phyloP scores from a whole-genome alignment of 139 green algal genomes.

The Pleodorina starrii region DNA sequence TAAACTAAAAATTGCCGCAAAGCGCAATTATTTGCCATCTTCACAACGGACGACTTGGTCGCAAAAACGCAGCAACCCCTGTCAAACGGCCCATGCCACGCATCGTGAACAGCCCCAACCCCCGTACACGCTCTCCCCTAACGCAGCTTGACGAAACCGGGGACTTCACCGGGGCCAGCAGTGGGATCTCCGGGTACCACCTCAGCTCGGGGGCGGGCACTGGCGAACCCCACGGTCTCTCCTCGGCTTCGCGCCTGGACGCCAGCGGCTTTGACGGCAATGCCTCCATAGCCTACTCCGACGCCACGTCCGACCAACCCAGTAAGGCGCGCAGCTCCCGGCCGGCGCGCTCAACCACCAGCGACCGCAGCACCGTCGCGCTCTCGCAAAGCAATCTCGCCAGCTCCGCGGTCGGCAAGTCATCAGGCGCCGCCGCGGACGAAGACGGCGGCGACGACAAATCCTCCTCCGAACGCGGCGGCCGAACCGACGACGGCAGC shows the following conservation, averaged over 20 bases:
- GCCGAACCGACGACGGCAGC: too few species aligned
- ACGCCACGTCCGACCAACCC: not conserved
- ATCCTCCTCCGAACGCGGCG: not conserved
- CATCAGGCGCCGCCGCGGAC: too few species aligned
- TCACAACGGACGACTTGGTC: too few species aligned
- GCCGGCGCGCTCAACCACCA: not conserved
- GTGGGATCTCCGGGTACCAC: not conserved
- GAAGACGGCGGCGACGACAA: not conserved
- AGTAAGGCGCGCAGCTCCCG: not conserved
- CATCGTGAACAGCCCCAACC: too few species aligned
- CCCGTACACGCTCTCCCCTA: too few species aligned
- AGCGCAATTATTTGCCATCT: too few species aligned
- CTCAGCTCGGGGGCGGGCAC: not conserved
- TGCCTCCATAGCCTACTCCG: slow-evolving; percentile 28
- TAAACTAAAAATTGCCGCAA: too few species aligned
- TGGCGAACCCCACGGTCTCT: not conserved
- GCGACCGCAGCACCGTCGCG: not conserved
- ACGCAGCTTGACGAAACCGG: not conserved
- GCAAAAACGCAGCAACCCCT: too few species aligned
- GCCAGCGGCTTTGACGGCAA: not conserved
- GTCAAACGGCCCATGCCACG: too few species aligned
- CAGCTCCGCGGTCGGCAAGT: not conserved
- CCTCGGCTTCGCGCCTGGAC: not conserved
- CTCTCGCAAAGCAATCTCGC: not conserved
- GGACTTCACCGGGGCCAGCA: not conserved